These are phyloP conservation scores for Fusarium sp. DNA, from an alignment of 2,329 filamentous ascomycete genomes.

Conservation along the genomic window DNA sequence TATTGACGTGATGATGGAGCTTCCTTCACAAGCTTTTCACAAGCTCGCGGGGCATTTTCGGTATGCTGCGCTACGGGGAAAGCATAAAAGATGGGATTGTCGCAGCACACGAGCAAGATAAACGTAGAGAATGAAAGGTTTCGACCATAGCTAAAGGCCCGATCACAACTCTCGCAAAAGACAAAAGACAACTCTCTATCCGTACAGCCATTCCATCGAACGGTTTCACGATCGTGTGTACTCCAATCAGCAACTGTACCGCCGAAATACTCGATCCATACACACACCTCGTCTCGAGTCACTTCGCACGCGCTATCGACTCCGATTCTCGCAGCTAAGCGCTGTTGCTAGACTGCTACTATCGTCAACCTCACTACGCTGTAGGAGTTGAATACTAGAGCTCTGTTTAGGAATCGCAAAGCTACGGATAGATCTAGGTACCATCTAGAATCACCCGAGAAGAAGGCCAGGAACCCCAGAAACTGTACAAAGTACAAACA, in stretches of 20 bases:
- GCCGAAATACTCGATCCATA: constrained; percentile 7
- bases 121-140: constrained; percentile 5
- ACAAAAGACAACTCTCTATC: background rate
- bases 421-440: constrained; percentile 11
- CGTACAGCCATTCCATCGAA: constrained; percentile 16
- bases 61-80: constrained; percentile 28
- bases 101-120: constrained; percentile 17
- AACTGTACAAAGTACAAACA: constrained; percentile 23
- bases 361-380: constrained; percentile 3
- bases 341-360: constrained; percentile 2
- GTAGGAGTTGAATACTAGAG: constrained; percentile 4
- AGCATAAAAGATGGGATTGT: constrained; percentile 40
- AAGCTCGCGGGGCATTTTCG: constrained; percentile 37
- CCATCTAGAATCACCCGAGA: constrained; percentile 14
- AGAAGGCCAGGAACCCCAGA: constrained; percentile 22
- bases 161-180: constrained; percentile 6
- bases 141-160: constrained; percentile 26
- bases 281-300: constrained; percentile 5
- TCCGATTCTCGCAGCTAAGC: constrained; percentile 1
- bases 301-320: constrained; percentile 10
- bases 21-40: constrained; percentile 44
- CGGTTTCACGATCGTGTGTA: constrained; percentile 15
- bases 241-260: constrained; percentile 11
- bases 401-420: constrained; percentile 10
- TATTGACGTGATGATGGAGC: constrained; percentile 28